These are phyloP conservation scores for Lactarius trivialis DNA, from an alignment of 768 basidiomycete species.

Conservation along the genomic window DNA sequence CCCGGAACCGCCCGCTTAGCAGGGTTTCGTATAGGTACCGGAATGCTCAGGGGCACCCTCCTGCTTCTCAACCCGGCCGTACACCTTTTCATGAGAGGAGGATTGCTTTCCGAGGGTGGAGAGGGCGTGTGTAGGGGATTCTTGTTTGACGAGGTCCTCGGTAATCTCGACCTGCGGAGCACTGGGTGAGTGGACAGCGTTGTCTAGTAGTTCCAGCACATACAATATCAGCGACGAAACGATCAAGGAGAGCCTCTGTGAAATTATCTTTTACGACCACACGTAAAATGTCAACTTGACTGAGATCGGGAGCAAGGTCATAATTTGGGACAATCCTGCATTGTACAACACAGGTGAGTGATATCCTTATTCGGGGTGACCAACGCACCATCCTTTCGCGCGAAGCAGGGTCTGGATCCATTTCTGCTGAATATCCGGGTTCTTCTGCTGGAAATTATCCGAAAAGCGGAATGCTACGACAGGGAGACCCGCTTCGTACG, in stretches of 20 bases:
- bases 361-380: neutral
- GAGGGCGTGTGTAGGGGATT: conserved; percentile 48
- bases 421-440: conserved; percentile 52
- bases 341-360: neutral
- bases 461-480: conserved; percentile 52
- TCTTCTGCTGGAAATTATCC: conserved; percentile 42
- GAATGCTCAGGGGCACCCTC: conserved; percentile 42
- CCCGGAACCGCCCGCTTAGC: conserved; percentile 35
- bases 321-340: conserved; percentile 54
- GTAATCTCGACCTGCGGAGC: conserved; percentile 52
- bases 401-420: conserved; percentile 50
- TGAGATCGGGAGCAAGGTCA: conserved; percentile 46
- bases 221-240: conserved; percentile 64
- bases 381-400: conserved; percentile 38
- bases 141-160: conserved; percentile 44
- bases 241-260: conserved; percentile 42
- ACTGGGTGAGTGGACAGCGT: neutral
- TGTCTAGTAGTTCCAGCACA: conserved; percentile 26
- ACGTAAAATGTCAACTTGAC: conserved; percentile 51
- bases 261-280: conserved; percentile 55
- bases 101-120: conserved; percentile 33
- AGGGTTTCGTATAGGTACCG: conserved; percentile 65
- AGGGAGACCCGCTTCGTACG: conserved; percentile 45
- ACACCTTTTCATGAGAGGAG: conserved; percentile 34
- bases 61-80: conserved; percentile 35